These are phyloP conservation scores for Fusarium brevicatenulatum DNA, from an alignment of 2,329 filamentous ascomycete genomes.

Conservation along the genomic window DNA sequence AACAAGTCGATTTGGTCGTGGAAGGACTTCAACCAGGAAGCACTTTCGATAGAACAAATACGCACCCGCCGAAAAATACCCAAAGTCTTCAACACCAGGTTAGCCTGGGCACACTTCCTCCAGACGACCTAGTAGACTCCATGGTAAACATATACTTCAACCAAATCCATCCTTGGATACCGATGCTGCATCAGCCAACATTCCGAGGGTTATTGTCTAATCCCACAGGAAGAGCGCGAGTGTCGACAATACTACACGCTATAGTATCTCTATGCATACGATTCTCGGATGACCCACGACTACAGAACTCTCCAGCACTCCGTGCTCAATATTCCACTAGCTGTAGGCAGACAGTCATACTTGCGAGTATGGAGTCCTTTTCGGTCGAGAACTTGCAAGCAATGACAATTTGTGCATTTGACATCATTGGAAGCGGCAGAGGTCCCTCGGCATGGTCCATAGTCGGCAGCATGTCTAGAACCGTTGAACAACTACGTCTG, in stretches of 20 bases:
- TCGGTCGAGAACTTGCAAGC: conserved; percentile 50
- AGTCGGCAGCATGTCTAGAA: conserved; percentile 52
- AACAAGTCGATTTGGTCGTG: neutral
- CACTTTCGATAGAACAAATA: neutral
- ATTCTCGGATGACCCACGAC: conserved; percentile 45
- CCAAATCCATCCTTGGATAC: conserved; percentile 53
- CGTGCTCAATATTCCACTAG: conserved; percentile 41
- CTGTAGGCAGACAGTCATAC: conserved; percentile 45
- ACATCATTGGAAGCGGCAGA: conserved; percentile 50
- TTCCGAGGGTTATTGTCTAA: conserved; percentile 30
- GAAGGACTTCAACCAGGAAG: neutral
- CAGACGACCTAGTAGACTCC: conserved; percentile 48
- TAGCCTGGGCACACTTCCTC: conserved; percentile 24
- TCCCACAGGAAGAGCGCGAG: conserved; percentile 23
- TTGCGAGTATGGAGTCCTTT: conserved; percentile 49
- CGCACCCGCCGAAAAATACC: neutral
- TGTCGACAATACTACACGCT: conserved; percentile 50
- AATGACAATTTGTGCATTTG: conserved; percentile 50
- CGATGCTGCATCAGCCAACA: conserved; percentile 41
- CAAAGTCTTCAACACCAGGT: neutral
- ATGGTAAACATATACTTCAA: conserved; percentile 51
- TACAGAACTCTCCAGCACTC: conserved; percentile 20
- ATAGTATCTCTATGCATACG: conserved; percentile 46
- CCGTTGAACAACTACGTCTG: conserved; percentile 52
- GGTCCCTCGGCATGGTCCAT: conserved; percentile 51